Conservation (phyloP, 805 yeast genomes). For the Monosporozyma solicola region DNA sequence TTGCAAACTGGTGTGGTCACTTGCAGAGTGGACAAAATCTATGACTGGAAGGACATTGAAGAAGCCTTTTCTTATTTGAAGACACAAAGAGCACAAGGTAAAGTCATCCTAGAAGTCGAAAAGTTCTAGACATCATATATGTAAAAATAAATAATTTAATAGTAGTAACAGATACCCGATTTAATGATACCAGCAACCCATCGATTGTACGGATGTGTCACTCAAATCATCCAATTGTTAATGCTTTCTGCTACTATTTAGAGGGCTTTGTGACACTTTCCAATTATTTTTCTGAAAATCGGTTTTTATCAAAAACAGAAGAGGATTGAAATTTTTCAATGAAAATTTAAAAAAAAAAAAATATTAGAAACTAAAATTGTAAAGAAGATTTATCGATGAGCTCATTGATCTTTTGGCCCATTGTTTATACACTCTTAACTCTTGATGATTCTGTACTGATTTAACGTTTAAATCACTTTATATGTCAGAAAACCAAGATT, state of each 20-base stretch:
- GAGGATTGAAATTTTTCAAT: background rate
- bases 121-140: conserved; percentile 22
- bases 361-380: background rate
- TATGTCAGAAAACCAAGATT: background rate
- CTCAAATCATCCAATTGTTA: background rate
- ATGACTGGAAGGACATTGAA: conserved; percentile 44
- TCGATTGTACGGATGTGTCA: background rate
- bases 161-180: background rate
- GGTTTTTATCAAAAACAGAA: background rate
- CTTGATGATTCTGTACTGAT: background rate
- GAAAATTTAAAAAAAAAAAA: background rate
- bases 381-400: background rate
- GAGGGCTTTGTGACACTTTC: background rate
- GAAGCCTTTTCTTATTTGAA: conserved; percentile 47
- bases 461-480: background rate
- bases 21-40: conserved; percentile 47
- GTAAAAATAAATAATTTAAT: background rate
- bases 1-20: conserved; percentile 39
- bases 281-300: background rate
- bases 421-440: background rate
- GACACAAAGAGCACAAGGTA: conserved; percentile 54
- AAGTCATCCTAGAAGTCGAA: conserved; percentile 47
- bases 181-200: too few species aligned
- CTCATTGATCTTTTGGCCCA: background rate
- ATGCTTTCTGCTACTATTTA: background rate